Evolutionary conservation across 768 basidiomycete genomes (phyloP), one percentile per base, ranked within the genome.

Genomic region (Rickenella mellea): DNA sequence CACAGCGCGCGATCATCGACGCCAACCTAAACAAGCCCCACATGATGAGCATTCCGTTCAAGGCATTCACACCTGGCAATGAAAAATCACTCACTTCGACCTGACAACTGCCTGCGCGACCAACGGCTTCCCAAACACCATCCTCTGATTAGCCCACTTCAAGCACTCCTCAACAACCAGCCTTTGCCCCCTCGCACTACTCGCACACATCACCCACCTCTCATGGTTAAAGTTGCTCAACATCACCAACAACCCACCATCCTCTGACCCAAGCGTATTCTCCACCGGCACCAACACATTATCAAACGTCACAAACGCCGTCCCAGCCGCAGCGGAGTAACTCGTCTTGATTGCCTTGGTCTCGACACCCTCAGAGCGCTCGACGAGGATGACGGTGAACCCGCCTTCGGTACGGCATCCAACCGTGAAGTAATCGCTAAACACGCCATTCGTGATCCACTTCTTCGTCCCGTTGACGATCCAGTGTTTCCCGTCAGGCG

Each of bases 181-280:
- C 24, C 91, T 76, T 50, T 90, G 88, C 17, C 65, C 58, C 28
- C 73, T 65, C 15, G 76, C 78, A 19, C 75, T 78, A 25, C 73
- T 66, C 51, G 84, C 86, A 56, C 74, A 76, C 84, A 92, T 92
- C 20, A 87, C 84, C 89, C 87, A 92, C 50, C 85, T 81, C 57
- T 92, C 90, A 59, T 93, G 90, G 58, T 94, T 94, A 66, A 94
- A 94, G 64, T 94, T 96, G 48, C 83, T 61, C 40, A 76, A 62
- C 35, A 75, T 73, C 33, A 79, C 77, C 47, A 78, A 72, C 38
- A 85, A 62, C 21, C 85, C 88, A 48, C 74, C 75, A 41, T 85
- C 77, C 54, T 85, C 85, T 2, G 74, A 71, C 1, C 90, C 91
- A 19, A 96, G 74, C 2, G 86, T 84, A 59, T 96, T 88, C 51